Evolutionary conservation across 345 rosid species (phyloP).

Genomic region (Rubroshorea leprosula): DNA sequence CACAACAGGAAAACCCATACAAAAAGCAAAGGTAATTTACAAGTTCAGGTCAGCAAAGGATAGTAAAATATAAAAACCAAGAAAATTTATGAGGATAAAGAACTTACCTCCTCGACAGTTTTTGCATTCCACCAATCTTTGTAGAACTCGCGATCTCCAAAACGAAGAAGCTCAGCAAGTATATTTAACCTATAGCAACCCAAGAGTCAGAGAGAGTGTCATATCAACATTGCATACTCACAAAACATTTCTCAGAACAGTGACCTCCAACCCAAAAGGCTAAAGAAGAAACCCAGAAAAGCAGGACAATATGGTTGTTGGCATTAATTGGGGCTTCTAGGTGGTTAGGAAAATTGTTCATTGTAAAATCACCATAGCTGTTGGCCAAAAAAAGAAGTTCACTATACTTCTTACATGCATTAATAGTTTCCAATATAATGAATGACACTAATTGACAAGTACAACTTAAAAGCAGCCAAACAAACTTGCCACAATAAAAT

Average conservation of each 20-base stretch:
- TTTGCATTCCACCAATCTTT: constrained; percentile 99
- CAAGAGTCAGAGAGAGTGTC: constrained; percentile 7
- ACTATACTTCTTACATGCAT: no score
- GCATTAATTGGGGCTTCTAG: no score
- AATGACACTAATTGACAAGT: background rate
- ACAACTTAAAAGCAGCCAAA: no score
- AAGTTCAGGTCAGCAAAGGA: constrained; percentile 14
- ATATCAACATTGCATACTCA: background rate
- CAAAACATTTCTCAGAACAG: background rate
- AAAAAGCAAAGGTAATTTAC: constrained; percentile 2
- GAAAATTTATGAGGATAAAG: constrained; percentile 8
- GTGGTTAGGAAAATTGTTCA: no score
- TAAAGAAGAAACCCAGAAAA: constrained; percentile 13
- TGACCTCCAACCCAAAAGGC: background rate
- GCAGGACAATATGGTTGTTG: constrained; percentile 8
- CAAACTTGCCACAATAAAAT: background rate
- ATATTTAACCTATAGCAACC: constrained; percentile 96
- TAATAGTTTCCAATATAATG: no score
- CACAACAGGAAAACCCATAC: constrained; percentile 19
- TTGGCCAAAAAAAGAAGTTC: no score
- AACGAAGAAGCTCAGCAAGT: constrained; percentile 88
- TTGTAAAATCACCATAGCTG: no score
- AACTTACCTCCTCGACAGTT: constrained; percentile 83
- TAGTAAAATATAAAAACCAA: constrained; percentile 13
- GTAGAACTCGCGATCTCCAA: constrained; percentile 98